Evolutionary conservation across 1,284 basidiomycete genomes (phyloP).

Genomic region (Pseudomicrostroma phylloplanum): DNA sequence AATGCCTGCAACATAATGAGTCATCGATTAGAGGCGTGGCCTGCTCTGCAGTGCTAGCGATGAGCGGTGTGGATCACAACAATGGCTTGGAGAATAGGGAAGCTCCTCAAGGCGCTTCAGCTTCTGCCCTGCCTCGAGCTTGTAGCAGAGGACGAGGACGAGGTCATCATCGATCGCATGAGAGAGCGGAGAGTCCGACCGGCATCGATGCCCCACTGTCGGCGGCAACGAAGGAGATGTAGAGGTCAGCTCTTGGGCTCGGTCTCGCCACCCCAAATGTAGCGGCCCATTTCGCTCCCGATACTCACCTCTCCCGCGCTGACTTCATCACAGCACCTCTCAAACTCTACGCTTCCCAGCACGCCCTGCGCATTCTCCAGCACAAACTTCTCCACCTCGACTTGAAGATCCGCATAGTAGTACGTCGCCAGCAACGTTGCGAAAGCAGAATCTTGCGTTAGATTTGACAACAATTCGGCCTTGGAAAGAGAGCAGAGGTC

Average conservation of each 20-base stretch:
- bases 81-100: no score
- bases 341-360: conserved; percentile 34
- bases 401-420: conserved; percentile 37
- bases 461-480: conserved; percentile 67
- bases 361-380: conserved; percentile 39
- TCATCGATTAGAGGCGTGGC: no score
- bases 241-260: not conserved
- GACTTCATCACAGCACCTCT: conserved; percentile 44
- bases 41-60: no score
- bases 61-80: no score
- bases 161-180: conserved; percentile 12
- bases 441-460: conserved; percentile 65
- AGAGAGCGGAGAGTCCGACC: conserved; percentile 30
- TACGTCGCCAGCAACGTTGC: conserved; percentile 60
- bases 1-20: no score
- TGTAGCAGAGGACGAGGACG: no score
- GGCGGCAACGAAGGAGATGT: not conserved
- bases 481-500: conserved; percentile 63
- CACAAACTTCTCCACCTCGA: conserved; percentile 38
- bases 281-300: not conserved
- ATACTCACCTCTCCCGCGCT: conserved; percentile 24
- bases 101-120: no score
- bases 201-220: conserved; percentile 26
- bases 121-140: no score
- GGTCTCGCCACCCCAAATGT: not conserved